Evolutionary conservation across 139 green algal species (phyloP), one percentile per base, ranked within the genome.

Genomic region (Chloropicon primus): DNA sequence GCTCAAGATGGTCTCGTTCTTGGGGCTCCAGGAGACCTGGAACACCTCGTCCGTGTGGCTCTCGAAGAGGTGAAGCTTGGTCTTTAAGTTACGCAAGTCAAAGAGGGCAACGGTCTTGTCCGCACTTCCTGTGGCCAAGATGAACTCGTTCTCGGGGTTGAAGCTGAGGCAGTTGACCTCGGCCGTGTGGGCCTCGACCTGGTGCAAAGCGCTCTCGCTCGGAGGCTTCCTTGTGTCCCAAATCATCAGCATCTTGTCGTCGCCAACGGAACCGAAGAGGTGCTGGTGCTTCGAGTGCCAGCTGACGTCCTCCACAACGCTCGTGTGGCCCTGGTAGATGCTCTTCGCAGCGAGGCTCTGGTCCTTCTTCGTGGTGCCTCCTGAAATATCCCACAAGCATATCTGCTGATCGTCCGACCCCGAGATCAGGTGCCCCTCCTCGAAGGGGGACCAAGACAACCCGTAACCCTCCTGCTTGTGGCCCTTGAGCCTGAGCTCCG

Each of bases 351-450:
- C 72, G 72, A 97, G 80, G 10, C 26, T n/a, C 54, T 76, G 23
- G 24, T 78, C 71, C 27, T 73, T 71, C 17, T 23, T 53, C n/a
- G 80, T 86, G n/a, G 72, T 83, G 0, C 29, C 76, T 22, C 77
- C 90, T 22, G 78, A 84, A 54, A 99, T 92, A 84, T 99, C 96
- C 96, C 96, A 99, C 24, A 99, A 73, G 88, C 96, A 99, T 79
- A 99, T 98, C 79, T 98, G 91, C 1, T 91, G 92, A 80, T 99
- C 96, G 79, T 99, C 96, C 1, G 89, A 96, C 25, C 96, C 94
- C 24, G 80, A 91, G n/a, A 99, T 86, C 81, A 99, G 82, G 82
- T 96, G 87, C 3, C 93, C 92, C 71, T 90, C 78, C 76, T 81
- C 82, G 79, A 94, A 91, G 2, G 88, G 90, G 72, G 86, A 95